phyloP scores from a whole-genome alignment of 257 asterid genomes.

The Rubia yunnanensis region DNA sequence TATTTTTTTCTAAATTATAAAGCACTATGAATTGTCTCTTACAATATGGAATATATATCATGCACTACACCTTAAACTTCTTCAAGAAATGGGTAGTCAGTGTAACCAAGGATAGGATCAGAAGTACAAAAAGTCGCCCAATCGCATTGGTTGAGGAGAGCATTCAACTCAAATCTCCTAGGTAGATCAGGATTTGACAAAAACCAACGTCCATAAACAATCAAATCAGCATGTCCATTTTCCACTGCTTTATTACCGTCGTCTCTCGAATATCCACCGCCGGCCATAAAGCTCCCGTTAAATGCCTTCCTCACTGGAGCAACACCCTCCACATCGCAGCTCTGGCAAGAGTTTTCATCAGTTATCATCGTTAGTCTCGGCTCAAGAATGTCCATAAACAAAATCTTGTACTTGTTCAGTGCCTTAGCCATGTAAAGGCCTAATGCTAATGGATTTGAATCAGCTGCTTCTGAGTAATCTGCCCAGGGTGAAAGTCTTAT shows the following conservation, averaged over 20 bases:
- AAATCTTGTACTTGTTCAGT: slow-evolving; percentile 13
- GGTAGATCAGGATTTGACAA: slow-evolving; percentile 30
- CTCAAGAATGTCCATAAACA: slow-evolving; percentile 20
- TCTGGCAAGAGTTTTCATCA: background rate
- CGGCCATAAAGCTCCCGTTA: slow-evolving; percentile 19
- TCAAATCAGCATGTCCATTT: slow-evolving; percentile 17
- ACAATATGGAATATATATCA: too few relatives aligned
- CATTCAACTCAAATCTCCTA: slow-evolving; percentile 19
- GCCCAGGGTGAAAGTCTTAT: slow-evolving; percentile 15
- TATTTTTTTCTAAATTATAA: too few relatives aligned
- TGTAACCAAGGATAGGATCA: slow-evolving; percentile 24
- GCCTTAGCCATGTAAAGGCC: slow-evolving; percentile 19
- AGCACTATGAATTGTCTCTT: too few relatives aligned
- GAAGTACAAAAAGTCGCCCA: slow-evolving; percentile 11
- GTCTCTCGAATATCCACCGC: slow-evolving; percentile 21
- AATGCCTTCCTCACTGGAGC: slow-evolving; percentile 23
- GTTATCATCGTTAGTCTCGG: slow-evolving; percentile 10
- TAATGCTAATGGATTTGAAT: slow-evolving; percentile 23
- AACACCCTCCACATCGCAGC: slow-evolving; percentile 8
- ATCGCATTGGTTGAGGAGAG: slow-evolving; percentile 20
- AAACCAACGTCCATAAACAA: slow-evolving; percentile 19
- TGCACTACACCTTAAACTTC: too few relatives aligned
- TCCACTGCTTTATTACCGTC: slow-evolving; percentile 20
- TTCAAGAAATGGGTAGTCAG: slow-evolving; percentile 24
- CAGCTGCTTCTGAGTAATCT: slow-evolving; percentile 7